Evolutionary conservation across 441 rosid species (phyloP).

Genomic region (Biscutella laevigata): DNA sequence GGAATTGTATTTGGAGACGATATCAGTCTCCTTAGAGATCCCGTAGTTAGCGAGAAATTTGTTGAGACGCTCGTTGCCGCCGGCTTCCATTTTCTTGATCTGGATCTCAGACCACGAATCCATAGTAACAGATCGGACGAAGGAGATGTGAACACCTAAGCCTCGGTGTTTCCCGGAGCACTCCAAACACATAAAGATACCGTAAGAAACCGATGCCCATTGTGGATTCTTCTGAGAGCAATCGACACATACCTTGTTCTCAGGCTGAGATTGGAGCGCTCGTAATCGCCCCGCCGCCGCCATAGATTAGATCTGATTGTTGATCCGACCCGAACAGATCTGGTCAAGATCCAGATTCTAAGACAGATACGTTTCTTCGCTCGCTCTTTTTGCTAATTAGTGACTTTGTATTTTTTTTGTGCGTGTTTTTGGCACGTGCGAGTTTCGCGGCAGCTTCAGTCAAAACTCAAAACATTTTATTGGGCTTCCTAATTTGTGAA

Average conservation of each 20-base stretch:
- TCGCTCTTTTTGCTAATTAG: not conserved
- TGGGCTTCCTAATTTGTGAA: no score
- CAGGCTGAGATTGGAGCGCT: slow-evolving; percentile 69
- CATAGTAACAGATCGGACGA: slow-evolving; percentile 97
- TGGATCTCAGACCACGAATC: slow-evolving; percentile 99
- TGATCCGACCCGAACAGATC: slow-evolving; percentile 22
- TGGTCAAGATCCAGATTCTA: slow-evolving; percentile 30
- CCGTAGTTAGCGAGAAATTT: slow-evolving; percentile 62
- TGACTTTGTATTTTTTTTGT: not conserved
- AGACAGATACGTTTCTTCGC: slow-evolving; percentile 1
- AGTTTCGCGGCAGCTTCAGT: slow-evolving; percentile 10
- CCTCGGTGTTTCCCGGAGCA: slow-evolving; percentile 99
- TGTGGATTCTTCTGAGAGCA: slow-evolving; percentile 94
- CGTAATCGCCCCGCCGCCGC: slow-evolving; percentile 77
- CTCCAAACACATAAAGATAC: slow-evolving; percentile 91
- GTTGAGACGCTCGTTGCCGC: slow-evolving; percentile 79
- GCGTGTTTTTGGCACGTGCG: slow-evolving; percentile 21
- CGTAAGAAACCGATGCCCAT: slow-evolving; percentile 98
- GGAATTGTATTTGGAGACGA: slow-evolving; percentile 68
- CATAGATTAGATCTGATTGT: slow-evolving; percentile 40
- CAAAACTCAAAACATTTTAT: not conserved
- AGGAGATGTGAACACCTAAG: slow-evolving; percentile 94
- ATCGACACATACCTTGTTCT: slow-evolving; percentile 84
- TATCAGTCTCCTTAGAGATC: slow-evolving; percentile 67
- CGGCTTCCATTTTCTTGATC: slow-evolving; percentile 92